Base-by-base conservation (phyloP, 495 filamentous ascomycete genomes). In the Aspergillus haitiensis region DNA sequence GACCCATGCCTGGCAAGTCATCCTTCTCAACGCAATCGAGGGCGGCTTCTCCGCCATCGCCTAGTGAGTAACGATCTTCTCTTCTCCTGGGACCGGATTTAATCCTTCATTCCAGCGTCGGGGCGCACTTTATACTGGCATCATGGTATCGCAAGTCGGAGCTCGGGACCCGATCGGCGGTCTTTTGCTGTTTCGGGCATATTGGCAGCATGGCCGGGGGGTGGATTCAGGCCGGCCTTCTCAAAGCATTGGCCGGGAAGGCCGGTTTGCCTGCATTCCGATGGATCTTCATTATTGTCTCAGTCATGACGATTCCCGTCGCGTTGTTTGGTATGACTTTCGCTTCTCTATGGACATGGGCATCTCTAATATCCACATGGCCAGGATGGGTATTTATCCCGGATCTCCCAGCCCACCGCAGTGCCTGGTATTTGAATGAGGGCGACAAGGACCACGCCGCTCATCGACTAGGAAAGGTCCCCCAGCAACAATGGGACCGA, bases 341-440 rank as follows among this genome's bases (percentile, higher is more conserved):
- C 6, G 7, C 1, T 5, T n/a, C 27, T 12, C 7, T 1, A 16
- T 46, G 5, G 13, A 16, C 15, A 46, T 18, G 42, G 5, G 42
- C 12, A 5, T 5, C 37, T 40, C 42, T 46, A 16, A 46, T 16
- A 46, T n/a, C n/a, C 11, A 16, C 0, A 46, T 46, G 5, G 12
- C 5, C 32, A 72, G 71, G 71, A 37, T 72, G 70, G 71, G 39
- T 74, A 7, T 74, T 74, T 40, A 74, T 74, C 27, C 71, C 71
- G 1, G 70, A 74, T 51, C 65, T 74, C 0, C 71, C 71, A n/a
- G 55, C 54, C 2, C 71, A 74, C 52, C 65, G 64, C 10, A 63
- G 66, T 5, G 71, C 71, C 0, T 74, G 71, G 71, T 74, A 68
- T 62, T 62, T 74, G 36, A 74, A 42, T 18, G 52, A 46, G n/a